Evolutionary conservation across 129 eudicot genomes (phyloP).

Genomic region (Tanacetum coccineum): DNA sequence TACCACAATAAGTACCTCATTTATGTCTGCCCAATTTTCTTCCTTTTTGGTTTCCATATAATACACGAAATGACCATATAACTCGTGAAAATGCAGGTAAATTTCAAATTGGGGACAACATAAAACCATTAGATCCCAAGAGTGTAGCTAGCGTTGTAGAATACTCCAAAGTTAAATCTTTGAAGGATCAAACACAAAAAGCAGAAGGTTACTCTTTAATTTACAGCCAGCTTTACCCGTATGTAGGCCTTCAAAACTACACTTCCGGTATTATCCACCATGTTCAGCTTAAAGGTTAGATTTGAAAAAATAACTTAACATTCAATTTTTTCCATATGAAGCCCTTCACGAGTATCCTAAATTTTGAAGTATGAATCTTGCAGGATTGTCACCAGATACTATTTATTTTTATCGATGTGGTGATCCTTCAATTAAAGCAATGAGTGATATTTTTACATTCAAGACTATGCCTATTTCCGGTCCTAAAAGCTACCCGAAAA

Average conservation of each 20-base stretch:
- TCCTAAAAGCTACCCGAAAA: constrained; percentile 59
- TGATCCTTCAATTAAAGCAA: constrained; percentile 67
- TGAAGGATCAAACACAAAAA: constrained; percentile 32
- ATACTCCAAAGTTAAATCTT: constrained; percentile 45
- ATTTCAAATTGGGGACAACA: constrained; percentile 70
- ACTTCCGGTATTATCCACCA: constrained; percentile 98
- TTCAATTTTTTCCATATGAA: not conserved
- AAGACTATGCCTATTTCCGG: constrained; percentile 78
- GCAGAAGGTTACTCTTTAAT: constrained; percentile 72
- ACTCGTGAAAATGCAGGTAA: constrained; percentile 59
- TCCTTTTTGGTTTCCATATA: not conserved
- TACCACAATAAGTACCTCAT: no score
- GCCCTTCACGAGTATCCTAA: constrained; percentile 16
- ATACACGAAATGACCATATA: not conserved
- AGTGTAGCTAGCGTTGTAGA: constrained; percentile 65
- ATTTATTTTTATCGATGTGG: constrained; percentile 79
- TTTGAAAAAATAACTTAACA: not conserved
- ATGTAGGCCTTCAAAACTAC: constrained; percentile 83
- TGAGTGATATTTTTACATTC: constrained; percentile 57
- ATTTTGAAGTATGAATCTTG: constrained; percentile 19
- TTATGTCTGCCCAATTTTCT: not conserved
- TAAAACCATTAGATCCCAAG: constrained; percentile 70
- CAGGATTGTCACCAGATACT: constrained; percentile 64
- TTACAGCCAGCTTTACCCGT: constrained; percentile 85
- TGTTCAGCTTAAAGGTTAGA: constrained; percentile 74